Evolutionary conservation across 352 stramenopile genomes (phyloP).

Genomic region (Pythium insidiosum): DNA sequence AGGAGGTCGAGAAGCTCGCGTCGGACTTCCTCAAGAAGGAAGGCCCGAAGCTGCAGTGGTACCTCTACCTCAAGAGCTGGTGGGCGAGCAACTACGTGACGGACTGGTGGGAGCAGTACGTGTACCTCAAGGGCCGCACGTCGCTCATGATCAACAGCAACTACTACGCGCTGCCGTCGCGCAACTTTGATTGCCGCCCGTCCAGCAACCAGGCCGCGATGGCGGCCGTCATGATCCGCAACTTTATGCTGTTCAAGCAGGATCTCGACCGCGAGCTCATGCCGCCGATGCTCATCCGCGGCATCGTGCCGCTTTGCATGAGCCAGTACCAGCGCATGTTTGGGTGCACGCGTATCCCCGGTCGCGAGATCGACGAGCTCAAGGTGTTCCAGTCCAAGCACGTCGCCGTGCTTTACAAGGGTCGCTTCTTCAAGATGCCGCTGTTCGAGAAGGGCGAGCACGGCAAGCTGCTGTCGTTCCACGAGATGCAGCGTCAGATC

Average conservation of each 20-base stretch:
- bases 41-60: constrained; percentile 86
- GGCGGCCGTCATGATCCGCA: constrained; percentile 56
- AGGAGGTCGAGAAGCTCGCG: constrained; percentile 76
- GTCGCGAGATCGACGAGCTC: constrained; percentile 76
- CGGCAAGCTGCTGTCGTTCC: constrained; percentile 59
- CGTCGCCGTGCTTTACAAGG: constrained; percentile 79
- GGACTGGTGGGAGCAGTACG: constrained; percentile 89
- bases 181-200: constrained; percentile 52
- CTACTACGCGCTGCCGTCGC: constrained; percentile 81
- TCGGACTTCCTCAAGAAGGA: constrained; percentile 84
- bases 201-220: constrained; percentile 56
- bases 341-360: constrained; percentile 82
- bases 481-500: constrained; percentile 76
- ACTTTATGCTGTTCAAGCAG: constrained; percentile 86
- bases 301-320: constrained; percentile 88
- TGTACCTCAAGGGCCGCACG: constrained; percentile 82
- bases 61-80: constrained; percentile 88
- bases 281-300: constrained; percentile 70
- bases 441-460: constrained; percentile 76
- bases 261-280: constrained; percentile 80
- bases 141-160: constrained; percentile 91
- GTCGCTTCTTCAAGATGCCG: constrained; percentile 86
- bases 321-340: constrained; percentile 88
- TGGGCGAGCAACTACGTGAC: constrained; percentile 87
- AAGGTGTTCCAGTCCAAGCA: constrained; percentile 81